Conservation (phyloP, 208 protist species). For the Wallacemonas collosoma region DNA sequence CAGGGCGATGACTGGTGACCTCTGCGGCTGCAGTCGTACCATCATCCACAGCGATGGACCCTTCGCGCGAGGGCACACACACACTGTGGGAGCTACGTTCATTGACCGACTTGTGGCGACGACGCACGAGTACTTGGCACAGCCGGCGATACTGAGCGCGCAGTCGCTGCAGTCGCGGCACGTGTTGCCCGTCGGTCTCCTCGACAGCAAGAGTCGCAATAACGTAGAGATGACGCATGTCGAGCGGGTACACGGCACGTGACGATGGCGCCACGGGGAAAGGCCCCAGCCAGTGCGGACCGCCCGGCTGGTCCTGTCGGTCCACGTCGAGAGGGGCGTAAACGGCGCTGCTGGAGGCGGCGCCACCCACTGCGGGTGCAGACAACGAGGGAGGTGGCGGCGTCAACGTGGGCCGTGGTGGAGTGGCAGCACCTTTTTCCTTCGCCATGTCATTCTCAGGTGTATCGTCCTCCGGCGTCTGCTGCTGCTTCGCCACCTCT, state of each 20-base stretch:
- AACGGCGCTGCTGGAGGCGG: not conserved
- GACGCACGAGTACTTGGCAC: conserved; percentile 30
- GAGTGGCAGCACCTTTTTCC: not conserved
- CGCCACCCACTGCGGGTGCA: not conserved
- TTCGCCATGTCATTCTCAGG: not conserved
- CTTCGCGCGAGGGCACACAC: not conserved
- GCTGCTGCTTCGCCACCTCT: not conserved
- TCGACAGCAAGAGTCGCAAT: conserved; percentile 54
- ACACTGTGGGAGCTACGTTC: not conserved
- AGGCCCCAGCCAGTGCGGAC: conserved; percentile 26
- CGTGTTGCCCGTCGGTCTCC: conserved; percentile 43
- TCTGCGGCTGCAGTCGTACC: not conserved
- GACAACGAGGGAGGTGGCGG: not conserved
- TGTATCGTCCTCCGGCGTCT: not conserved
- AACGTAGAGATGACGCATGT: conserved; percentile 74
- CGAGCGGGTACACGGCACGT: conserved; percentile 46
- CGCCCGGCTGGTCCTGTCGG: conserved; percentile 1
- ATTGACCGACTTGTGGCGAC: conserved; percentile 8
- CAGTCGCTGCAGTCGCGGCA: conserved; percentile 34
- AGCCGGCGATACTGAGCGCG: conserved; percentile 36
- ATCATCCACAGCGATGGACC: not conserved
- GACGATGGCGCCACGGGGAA: conserved; percentile 24
- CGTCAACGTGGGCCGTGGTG: too few species aligned
- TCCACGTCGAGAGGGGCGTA: not conserved
- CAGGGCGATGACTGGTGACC: not conserved